Conservation (phyloP, 2,329 filamentous ascomycete genomes). For the Cytospora chrysosperma region DNA sequence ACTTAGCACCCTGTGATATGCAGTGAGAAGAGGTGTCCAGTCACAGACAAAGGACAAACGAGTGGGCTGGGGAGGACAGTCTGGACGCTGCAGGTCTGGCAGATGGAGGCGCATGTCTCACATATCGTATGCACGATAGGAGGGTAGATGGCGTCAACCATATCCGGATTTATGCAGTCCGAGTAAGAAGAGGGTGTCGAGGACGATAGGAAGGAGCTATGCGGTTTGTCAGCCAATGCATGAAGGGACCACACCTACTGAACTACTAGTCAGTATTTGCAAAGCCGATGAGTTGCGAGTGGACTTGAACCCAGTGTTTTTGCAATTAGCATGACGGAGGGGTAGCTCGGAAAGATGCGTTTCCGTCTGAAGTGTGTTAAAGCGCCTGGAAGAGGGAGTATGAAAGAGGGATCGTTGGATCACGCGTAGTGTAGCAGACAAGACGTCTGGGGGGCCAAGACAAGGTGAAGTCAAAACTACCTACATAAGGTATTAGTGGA, state of each 20-base stretch:
- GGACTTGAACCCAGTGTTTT: not conserved
- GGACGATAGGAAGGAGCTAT: not conserved
- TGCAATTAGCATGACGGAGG: not conserved
- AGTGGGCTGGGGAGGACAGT: not conserved
- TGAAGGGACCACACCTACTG: not conserved
- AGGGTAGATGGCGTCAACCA: not conserved
- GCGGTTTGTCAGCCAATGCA: not conserved
- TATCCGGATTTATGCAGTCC: not conserved
- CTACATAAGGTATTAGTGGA: not conserved
- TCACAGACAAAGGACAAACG: not conserved
- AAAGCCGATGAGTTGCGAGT: not conserved
- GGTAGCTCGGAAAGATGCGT: constrained; percentile 9
- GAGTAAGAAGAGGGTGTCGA: not conserved
- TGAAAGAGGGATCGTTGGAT: not conserved
- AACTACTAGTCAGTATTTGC: no score
- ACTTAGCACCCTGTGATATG: not conserved
- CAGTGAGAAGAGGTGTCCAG: not conserved
- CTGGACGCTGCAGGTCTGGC: not conserved
- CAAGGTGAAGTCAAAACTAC: not conserved
- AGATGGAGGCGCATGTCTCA: constrained; percentile 9
- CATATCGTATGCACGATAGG: not conserved
- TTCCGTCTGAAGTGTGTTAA: not conserved
- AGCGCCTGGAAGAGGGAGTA: not conserved
- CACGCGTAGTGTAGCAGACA: not conserved
- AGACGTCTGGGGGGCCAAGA: not conserved